Percentiles rank a stretch among this genome's conserved stretches.
phyloP scores from a whole-genome alignment of 2,329 filamentous ascomycete genomes.

The Aulographum hederae region DNA sequence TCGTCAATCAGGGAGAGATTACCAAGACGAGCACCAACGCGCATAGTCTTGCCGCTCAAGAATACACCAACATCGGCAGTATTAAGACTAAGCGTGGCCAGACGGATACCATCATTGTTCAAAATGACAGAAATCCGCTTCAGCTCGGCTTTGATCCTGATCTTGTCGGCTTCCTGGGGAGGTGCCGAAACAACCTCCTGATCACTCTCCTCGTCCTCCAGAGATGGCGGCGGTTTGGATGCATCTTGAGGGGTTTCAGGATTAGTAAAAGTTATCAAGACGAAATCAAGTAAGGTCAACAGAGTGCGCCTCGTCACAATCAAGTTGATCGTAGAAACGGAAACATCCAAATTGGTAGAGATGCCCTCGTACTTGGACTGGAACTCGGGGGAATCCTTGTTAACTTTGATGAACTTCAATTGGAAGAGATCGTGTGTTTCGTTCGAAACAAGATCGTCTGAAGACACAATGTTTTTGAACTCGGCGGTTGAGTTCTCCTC shows the following conservation, averaged over 20 bases:
- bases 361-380: slow-evolving; percentile 82
- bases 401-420: slow-evolving; percentile 80
- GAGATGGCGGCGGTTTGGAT: slow-evolving; percentile 10
- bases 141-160: slow-evolving; percentile 82
- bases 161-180: slow-evolving; percentile 44
- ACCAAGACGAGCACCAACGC: slow-evolving; percentile 69
- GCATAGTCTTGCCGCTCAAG: slow-evolving; percentile 69
- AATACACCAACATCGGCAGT: slow-evolving; percentile 86
- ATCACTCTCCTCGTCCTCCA: slow-evolving; percentile 13
- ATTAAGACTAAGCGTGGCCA: slow-evolving; percentile 83
- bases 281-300: slow-evolving; percentile 82
- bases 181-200: slow-evolving; percentile 9
- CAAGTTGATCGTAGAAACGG: slow-evolving; percentile 88
- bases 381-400: slow-evolving; percentile 81
- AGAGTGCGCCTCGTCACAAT: slow-evolving; percentile 87
- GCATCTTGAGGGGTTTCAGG: slow-evolving; percentile 30
- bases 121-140: slow-evolving; percentile 88
- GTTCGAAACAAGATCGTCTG: slow-evolving; percentile 51
- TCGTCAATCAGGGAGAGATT: slow-evolving; percentile 84
- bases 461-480: slow-evolving; percentile 96
- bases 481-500: slow-evolving; percentile 69
- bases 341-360: slow-evolving; percentile 79
- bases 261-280: slow-evolving; percentile 75
- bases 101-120: slow-evolving; percentile 90
- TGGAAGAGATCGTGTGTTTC: slow-evolving; percentile 67